Base-by-base conservation (phyloP, 768 basidiomycete genomes). In the Leccinum incarnatum region DNA sequence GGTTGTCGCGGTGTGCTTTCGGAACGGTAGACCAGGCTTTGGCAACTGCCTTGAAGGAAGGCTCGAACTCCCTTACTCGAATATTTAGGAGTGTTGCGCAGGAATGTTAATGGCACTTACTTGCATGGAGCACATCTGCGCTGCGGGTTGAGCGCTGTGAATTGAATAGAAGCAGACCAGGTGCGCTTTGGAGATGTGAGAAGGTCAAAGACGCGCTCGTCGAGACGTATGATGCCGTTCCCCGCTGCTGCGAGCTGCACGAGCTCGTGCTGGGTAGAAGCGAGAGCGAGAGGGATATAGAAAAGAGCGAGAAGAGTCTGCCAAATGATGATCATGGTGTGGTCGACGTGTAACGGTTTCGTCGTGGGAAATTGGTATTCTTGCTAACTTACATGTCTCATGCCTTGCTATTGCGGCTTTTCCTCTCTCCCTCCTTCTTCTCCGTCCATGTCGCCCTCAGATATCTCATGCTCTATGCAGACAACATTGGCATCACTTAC, bases 91-190 rank as follows among this genome's bases (percentile, higher is more conserved):
- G 10, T 10, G 19, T 3, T 3, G 6, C 0, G 19, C 4, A 37
- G 40, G 48, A 52, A 21, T 9, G 55, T 4, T 12, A 14, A 32
- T 17, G 25, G 10, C 2, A 81, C 91, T 75, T 65, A 93, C 95
- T 79, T 89, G 89, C 97, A 99, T 49, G 95, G 96, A n/a, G 71
- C 73, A 72, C 97, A 99, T 72, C 87, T 89, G 69, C 92, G 86
- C 62, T 86, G 81, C 10, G 83, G 76, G 65, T 87, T 88, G 61
- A 97, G 73, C 0, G 97, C 97, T 1, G 97, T 99, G 71, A 98
- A 82, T 12, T 94, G 87, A 54, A 99, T 79, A 4, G 88, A 79
- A n/a, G 87, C 86, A 2, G 90, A 89, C 88, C 95, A 99, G 63
- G 88, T 85, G 61, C 97, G 87, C 60, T 86, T 80, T 9, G 88